phyloP scores from a whole-genome alignment of 371 early-diverging fungal species.

The Paraphysoderma sedebokerense region DNA sequence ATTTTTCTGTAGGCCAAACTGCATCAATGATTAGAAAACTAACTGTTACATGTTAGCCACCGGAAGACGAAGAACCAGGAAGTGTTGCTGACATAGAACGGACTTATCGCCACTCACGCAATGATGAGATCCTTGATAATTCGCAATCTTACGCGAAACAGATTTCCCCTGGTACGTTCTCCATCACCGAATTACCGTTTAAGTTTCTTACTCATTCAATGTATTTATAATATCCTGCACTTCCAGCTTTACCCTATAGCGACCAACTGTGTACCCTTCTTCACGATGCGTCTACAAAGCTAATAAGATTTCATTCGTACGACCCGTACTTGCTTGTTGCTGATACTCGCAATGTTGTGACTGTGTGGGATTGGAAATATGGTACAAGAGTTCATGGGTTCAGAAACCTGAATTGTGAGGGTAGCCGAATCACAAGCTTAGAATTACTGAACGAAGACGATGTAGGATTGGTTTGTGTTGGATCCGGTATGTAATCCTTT shows the following conservation, averaged over 20 bases:
- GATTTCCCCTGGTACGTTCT: background rate
- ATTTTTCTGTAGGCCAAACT: background rate
- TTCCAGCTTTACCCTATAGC: background rate
- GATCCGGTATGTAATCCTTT: conserved; percentile 30
- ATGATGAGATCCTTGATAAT: conserved; percentile 43
- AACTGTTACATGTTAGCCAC: conserved; percentile 20
- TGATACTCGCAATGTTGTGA: conserved; percentile 15
- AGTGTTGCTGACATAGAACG: conserved; percentile 59
- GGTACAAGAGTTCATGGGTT: conserved; percentile 40
- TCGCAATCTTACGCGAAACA: conserved; percentile 27
- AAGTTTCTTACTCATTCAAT: background rate
- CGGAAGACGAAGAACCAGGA: conserved; percentile 68
- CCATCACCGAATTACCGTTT: background rate
- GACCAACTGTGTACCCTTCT: background rate
- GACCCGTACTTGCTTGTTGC: conserved; percentile 57
- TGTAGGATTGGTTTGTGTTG: conserved; percentile 57
- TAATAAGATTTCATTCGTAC: conserved; percentile 45
- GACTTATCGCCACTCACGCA: conserved; percentile 55
- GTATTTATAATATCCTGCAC: conserved; percentile 2
- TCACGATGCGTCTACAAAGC: conserved; percentile 5
- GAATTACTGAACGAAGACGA: conserved; percentile 84
- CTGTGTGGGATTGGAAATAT: conserved; percentile 59
- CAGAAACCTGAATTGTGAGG: conserved; percentile 42
- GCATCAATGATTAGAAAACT: background rate
- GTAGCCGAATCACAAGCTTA: conserved; percentile 51